Evolutionary conservation across 768 basidiomycete species (phyloP), one percentile per base, ranked within the genome.

Genomic region (Auricularia sp.): DNA sequence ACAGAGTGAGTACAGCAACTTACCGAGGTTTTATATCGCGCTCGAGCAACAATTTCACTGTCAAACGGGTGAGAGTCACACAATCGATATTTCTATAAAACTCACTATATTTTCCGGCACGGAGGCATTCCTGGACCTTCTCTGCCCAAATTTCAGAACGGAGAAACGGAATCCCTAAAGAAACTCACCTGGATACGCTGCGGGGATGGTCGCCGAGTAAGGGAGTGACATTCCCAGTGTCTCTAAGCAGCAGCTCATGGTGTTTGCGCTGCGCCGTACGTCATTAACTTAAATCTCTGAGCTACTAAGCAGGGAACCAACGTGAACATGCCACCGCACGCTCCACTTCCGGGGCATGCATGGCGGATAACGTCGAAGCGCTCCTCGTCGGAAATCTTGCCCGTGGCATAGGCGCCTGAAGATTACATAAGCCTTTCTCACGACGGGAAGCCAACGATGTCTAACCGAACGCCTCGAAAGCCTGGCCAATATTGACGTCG

Each of bases 271-370:
- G 66, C 7, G 7, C 39, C 61, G 65, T 61, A 65, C 21, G 47
- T 44, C 33, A 60, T 62, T 16, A 65, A 64, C 29, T 29, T 29
- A 29, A 29, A 29, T 29, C 29, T 29, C 3, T 6, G 58, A 29
- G 3, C 18, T 63, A 21, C 5, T 12, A 7, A 53, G 33, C 35
- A 42, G 8, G 21, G 23, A 56, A 77, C 82, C 62, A 71, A 84
- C 83, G 91, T 92, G 72, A 86, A 93, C 91, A 93, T 93, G 14
- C 90, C 91, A 35, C 91, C 91, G 68, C 91, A 93, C 29, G 87
- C 89, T 44, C 92, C 92, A 16, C 90, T 77, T 10, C 90, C 89
- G 16, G 92, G 91, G 70, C 92, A 94, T 36, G 91, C 86, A 75
- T 93, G 85, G 43, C 87, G 84, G 44, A 94, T 85, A 59, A 93